phyloP scores from a whole-genome alignment of 2,329 filamentous ascomycete species.

The Cladosporium sp. region DNA sequence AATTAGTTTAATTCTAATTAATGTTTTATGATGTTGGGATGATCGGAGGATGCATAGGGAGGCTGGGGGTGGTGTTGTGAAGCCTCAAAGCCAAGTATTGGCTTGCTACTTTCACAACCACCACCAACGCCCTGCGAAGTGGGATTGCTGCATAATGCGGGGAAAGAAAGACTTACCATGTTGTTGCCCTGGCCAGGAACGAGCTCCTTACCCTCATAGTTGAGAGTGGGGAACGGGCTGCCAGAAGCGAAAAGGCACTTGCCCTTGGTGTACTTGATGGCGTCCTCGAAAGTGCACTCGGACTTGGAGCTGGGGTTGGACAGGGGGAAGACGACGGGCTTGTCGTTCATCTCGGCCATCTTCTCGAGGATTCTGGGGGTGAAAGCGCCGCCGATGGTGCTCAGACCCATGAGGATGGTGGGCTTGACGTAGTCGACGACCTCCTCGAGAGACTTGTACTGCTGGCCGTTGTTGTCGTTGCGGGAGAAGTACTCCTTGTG shows the following conservation, averaged over 20 bases:
- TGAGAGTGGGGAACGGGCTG: constrained; percentile 76
- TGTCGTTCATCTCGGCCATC: constrained; percentile 59
- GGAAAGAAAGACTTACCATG: constrained; percentile 41
- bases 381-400: constrained; percentile 91
- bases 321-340: constrained; percentile 78
- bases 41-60: too few species aligned
- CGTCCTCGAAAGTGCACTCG: constrained; percentile 95
- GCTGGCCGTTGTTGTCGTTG: constrained; percentile 60
- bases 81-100: too few species aligned
- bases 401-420: constrained; percentile 89
- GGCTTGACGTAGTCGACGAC: constrained; percentile 95
- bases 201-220: constrained; percentile 41
- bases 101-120: too few species aligned
- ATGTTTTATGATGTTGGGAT: too few species aligned
- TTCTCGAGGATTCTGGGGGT: constrained; percentile 75
- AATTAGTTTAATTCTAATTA: neutral
- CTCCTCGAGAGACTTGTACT: constrained; percentile 75
- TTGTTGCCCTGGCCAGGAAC: constrained; percentile 66
- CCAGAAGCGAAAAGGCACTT: constrained; percentile 91
- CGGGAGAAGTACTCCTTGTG: constrained; percentile 72
- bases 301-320: constrained; percentile 96
- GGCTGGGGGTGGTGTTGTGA: too few species aligned
- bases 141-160: neutral
- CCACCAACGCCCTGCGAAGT: too few species aligned
- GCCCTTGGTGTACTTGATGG: constrained; percentile 85